Evolutionary conservation across 2,329 filamentous ascomycete species (phyloP).

Genomic region (Harringtonia lauricola): DNA sequence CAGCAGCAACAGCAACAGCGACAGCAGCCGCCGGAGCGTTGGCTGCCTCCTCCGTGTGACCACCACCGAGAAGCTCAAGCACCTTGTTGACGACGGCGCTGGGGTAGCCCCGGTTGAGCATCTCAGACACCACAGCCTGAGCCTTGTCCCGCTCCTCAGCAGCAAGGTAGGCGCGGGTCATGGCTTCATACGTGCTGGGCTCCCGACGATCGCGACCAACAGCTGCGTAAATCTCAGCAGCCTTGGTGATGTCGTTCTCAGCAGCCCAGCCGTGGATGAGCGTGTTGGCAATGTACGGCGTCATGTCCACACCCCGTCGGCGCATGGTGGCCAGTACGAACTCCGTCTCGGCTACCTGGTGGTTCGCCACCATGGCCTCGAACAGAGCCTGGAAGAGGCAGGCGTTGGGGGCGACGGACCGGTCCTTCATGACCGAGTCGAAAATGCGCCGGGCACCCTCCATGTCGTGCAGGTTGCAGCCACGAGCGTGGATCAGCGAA

Average conservation of each 20-base stretch:
- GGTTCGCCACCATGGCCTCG: constrained; percentile 93
- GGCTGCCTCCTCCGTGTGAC: constrained; percentile 30
- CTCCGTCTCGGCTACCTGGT: constrained; percentile 67
- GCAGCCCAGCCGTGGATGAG: constrained; percentile 94
- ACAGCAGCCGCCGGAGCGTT: constrained; percentile 9
- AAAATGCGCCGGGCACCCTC: constrained; percentile 72
- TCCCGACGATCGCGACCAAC: constrained; percentile 72
- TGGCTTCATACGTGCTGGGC: constrained; percentile 96
- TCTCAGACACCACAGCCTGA: constrained; percentile 74
- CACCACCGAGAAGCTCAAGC: constrained; percentile 68
- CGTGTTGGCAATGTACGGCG: constrained; percentile 96
- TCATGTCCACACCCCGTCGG: constrained; percentile 65
- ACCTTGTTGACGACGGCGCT: constrained; percentile 89
- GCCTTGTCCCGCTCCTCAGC: constrained; percentile 71
- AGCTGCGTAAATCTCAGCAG: constrained; percentile 67
- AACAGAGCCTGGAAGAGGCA: constrained; percentile 96
- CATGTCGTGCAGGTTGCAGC: constrained; percentile 89
- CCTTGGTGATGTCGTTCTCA: constrained; percentile 69
- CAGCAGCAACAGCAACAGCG: background rate
- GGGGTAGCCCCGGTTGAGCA: constrained; percentile 82
- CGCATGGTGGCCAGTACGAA: constrained; percentile 67
- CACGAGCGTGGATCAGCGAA: constrained; percentile 88
- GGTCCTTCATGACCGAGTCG: constrained; percentile 62
- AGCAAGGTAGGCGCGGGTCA: constrained; percentile 87
- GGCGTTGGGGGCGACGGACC: constrained; percentile 59